Conservation (phyloP, 2,329 filamentous ascomycete species). For the Teratosphaeria zuluensis region DNA sequence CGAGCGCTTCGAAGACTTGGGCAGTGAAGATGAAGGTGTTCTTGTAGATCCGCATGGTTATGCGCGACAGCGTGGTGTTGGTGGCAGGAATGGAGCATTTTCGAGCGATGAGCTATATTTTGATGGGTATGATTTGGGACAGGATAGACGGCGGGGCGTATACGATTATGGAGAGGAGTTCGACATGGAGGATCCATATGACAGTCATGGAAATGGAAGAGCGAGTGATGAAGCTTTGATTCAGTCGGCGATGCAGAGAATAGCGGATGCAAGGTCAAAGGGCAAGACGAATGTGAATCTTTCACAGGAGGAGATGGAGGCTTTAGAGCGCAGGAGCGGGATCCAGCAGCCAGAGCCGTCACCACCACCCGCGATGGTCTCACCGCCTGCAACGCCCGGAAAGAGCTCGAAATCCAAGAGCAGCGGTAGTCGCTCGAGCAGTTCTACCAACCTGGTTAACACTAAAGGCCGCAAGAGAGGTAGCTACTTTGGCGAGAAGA, state of each 20-base stretch:
- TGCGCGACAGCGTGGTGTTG: constrained; percentile 21
- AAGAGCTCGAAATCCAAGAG: constrained; percentile 19
- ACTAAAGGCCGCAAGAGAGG: constrained; percentile 26
- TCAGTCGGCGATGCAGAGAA: constrained; percentile 68
- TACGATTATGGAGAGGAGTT: constrained; percentile 40
- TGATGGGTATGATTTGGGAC: constrained; percentile 38
- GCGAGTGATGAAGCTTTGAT: constrained; percentile 68
- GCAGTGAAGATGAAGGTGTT: constrained; percentile 36
- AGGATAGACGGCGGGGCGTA: constrained; percentile 27
- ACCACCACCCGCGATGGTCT: constrained; percentile 14
- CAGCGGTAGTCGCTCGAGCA: constrained; percentile 25
- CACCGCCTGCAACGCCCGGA: constrained; percentile 22
- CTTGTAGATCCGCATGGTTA: constrained; percentile 31
- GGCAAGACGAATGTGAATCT: constrained; percentile 74
- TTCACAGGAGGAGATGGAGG: constrained; percentile 68
- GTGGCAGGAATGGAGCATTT: constrained; percentile 15
- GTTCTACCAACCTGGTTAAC: constrained; percentile 26
- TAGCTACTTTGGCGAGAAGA: constrained; percentile 17
- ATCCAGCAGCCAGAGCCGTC: constrained; percentile 17
- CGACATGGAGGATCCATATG: constrained; percentile 45
- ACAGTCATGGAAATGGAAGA: constrained; percentile 34
- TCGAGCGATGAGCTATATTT: constrained; percentile 37
- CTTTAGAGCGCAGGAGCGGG: constrained; percentile 47
- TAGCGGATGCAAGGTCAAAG: constrained; percentile 64
- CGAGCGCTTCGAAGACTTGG: constrained; percentile 57